Evolutionary conservation across 2,329 filamentous ascomycete species (phyloP).

Genomic region (Cladophialophora carrionii): DNA sequence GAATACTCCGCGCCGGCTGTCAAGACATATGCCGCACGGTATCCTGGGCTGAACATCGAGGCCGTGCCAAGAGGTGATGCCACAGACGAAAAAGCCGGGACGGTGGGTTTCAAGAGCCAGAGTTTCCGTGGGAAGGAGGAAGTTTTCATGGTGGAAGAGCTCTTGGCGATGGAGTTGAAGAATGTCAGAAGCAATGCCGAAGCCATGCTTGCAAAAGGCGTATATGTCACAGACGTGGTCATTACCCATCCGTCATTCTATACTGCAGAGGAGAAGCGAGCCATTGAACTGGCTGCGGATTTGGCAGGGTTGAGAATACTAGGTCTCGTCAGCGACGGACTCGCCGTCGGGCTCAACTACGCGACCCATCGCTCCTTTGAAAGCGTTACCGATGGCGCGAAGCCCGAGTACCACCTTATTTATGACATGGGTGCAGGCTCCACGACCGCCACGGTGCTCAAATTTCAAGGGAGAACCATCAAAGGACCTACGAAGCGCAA

Average conservation of each 20-base stretch:
- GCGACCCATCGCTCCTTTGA: conserved; percentile 90
- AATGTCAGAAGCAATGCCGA: conserved; percentile 90
- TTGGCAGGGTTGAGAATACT: conserved; percentile 86
- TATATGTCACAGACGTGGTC: conserved; percentile 76
- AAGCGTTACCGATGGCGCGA: conserved; percentile 76
- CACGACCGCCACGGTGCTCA: conserved; percentile 83
- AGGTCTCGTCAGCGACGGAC: conserved; percentile 81
- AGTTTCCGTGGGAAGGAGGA: conserved; percentile 64
- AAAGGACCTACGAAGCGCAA: conserved; percentile 93
- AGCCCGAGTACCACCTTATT: conserved; percentile 88
- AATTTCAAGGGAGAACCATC: conserved; percentile 83
- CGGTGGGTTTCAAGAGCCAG: conserved; percentile 79
- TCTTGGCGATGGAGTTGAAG: conserved; percentile 94
- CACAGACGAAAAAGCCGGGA: conserved; percentile 59
- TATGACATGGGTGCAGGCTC: conserved; percentile 99
- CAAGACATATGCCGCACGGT: conserved; percentile 70
- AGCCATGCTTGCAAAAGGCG: conserved; percentile 73
- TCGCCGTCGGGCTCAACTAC: conserved; percentile 94
- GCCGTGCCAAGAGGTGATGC: conserved; percentile 50
- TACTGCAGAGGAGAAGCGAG: conserved; percentile 85
- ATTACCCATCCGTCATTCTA: conserved; percentile 91
- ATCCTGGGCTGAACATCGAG: conserved; percentile 76
- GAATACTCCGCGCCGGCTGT: conserved; percentile 62
- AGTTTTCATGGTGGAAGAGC: conserved; percentile 79
- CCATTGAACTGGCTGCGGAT: conserved; percentile 79